phyloP scores from a whole-genome alignment of 495 filamentous ascomycete genomes.

The Hypoxylon cercidicola region DNA sequence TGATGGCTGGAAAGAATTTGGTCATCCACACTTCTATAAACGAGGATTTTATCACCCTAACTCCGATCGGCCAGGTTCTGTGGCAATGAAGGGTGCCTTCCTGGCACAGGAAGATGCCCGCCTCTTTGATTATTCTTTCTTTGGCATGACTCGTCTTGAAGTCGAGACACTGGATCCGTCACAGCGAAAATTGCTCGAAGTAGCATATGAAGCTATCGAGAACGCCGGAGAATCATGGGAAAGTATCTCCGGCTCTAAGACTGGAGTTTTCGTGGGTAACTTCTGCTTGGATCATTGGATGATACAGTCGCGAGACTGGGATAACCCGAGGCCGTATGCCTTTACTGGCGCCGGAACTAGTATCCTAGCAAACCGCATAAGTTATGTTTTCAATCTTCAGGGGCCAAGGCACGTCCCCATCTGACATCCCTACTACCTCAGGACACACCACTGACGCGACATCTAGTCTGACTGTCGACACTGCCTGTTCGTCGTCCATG shows the following conservation, averaged over 20 bases:
- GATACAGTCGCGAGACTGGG: constrained; percentile 51
- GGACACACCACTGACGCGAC: neutral
- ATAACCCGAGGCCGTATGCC: constrained; percentile 52
- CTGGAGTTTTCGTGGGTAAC: constrained; percentile 55
- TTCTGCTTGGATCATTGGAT: constrained; percentile 53
- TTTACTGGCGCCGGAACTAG: constrained; percentile 62
- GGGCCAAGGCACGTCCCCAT: constrained; percentile 52
- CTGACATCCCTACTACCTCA: neutral
- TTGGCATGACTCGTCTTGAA: constrained; percentile 66
- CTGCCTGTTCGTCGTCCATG: constrained; percentile 66
- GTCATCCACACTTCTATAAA: constrained; percentile 55
- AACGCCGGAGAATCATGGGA: constrained; percentile 56
- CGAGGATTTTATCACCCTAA: constrained; percentile 72
- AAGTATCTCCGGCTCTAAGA: constrained; percentile 50
- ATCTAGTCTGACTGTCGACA: constrained; percentile 24
- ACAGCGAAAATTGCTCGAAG: constrained; percentile 64
- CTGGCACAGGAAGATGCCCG: constrained; percentile 57
- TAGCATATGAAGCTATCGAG: constrained; percentile 69
- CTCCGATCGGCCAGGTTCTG: constrained; percentile 43
- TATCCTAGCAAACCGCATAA: constrained; percentile 66
- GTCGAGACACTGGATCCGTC: constrained; percentile 55
- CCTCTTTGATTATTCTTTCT: constrained; percentile 64
- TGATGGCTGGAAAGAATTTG: constrained; percentile 61
- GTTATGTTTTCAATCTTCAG: constrained; percentile 67
- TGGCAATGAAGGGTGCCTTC: constrained; percentile 47